Percentiles rank a stretch among this genome's conserved stretches.
phyloP scores from a whole-genome alignment of 306 rosid species.

The Prunus fruticosa region DNA sequence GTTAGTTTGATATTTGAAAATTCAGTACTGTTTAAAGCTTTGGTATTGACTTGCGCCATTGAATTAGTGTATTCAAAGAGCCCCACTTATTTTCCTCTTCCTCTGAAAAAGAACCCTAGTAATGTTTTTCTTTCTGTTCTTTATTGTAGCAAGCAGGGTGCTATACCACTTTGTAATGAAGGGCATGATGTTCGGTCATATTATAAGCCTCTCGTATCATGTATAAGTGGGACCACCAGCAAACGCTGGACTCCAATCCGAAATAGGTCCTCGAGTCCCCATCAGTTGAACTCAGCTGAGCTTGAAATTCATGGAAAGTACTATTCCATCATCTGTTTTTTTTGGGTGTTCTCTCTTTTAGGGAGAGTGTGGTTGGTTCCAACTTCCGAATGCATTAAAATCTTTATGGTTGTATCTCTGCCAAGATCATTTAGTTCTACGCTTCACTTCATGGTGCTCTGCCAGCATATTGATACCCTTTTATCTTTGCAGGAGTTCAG shows the following conservation, averaged over 20 bases:
- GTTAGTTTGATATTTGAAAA: background rate
- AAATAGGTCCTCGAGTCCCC: slow-evolving; percentile 67
- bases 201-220: slow-evolving; percentile 73
- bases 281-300: slow-evolving; percentile 51
- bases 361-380: background rate
- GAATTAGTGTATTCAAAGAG: slow-evolving; percentile 16
- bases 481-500: slow-evolving; percentile 68
- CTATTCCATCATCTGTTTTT: slow-evolving; percentile 24
- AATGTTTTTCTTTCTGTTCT: slow-evolving; percentile 8
- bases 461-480: slow-evolving; percentile 30
- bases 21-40: background rate
- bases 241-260: slow-evolving; percentile 86
- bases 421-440: slow-evolving; percentile 2
- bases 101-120: slow-evolving; percentile 10
- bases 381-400: background rate
- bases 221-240: slow-evolving; percentile 81
- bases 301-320: slow-evolving; percentile 93
- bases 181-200: slow-evolving; percentile 55
- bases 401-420: background rate
- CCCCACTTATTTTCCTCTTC: slow-evolving; percentile 10
- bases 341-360: background rate
- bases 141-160: slow-evolving; percentile 56
- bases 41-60: slow-evolving; percentile 29
- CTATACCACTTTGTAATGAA: slow-evolving; percentile 68
- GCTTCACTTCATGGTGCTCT: slow-evolving; percentile 10